Conservation (phyloP, 2,329 filamentous ascomycete genomes). For the Chrysoporthe puriensis region DNA sequence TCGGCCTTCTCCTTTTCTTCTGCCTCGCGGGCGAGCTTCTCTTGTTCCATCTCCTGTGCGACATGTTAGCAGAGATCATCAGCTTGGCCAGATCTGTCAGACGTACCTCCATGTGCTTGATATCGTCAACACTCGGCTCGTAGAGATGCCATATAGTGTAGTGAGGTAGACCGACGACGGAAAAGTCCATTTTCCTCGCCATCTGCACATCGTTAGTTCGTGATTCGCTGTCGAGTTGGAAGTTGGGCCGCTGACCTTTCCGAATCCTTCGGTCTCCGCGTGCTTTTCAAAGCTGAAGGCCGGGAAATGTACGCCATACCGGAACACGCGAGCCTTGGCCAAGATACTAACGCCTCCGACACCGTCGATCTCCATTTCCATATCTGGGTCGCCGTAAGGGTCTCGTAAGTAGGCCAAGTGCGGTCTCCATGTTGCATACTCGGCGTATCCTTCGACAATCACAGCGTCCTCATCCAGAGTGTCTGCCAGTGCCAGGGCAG, state of each 20-base stretch:
- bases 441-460: constrained; percentile 97
- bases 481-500: constrained; percentile 88
- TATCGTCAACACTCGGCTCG: constrained; percentile 97
- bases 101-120: constrained; percentile 88
- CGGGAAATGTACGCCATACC: constrained; percentile 93
- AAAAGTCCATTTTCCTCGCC: constrained; percentile 95
- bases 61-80: constrained; percentile 28
- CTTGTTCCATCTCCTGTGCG: constrained; percentile 84
- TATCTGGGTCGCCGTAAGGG: constrained; percentile 95
- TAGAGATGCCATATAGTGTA: constrained; percentile 99
- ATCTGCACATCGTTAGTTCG: constrained; percentile 62
- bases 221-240: neutral
- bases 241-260: constrained; percentile 69
- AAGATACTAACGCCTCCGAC: constrained; percentile 97
- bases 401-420: constrained; percentile 96
- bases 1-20: constrained; percentile 78
- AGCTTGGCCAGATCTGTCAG: neutral
- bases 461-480: constrained; percentile 97
- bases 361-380: constrained; percentile 99
- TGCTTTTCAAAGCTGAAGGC: constrained; percentile 99
- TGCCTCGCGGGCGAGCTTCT: constrained; percentile 76
- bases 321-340: constrained; percentile 93
- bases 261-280: constrained; percentile 96
- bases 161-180: constrained; percentile 92
- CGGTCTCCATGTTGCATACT: constrained; percentile 97